Evolutionary conservation across 352 stramenopile genomes (phyloP), one percentile per base, ranked within the genome.

Genomic region (Globisporangium megalacanthum): DNA sequence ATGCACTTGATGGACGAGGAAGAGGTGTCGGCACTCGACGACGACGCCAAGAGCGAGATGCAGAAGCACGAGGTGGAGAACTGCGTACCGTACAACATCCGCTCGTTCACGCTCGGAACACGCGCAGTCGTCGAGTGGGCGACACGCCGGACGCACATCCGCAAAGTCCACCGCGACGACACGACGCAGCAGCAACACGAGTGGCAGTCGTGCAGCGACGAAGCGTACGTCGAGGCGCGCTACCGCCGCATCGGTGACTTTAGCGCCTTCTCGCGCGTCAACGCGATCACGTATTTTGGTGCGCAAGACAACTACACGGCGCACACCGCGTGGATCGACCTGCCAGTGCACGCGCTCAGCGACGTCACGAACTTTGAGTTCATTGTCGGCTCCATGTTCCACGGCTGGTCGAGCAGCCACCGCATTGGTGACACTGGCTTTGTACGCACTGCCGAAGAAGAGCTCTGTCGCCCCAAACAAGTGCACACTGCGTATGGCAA

Each of bases 1-100:
- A 67, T 76, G 46, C 69, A 81, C 46, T 45, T 78, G 22, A 49
- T 78, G 54, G 62, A 70, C 49, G 72, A 76, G 33, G 60, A 66
- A 22, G 65, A 61, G 31, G 68, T 79, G 17, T 60, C 72, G 7
- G 54, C 67, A 46, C 72, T 87, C 15, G 69, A 74, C 20, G 76
- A 83, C 13, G 72, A 76, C 49, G 55, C 72, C 58, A 76, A 77
- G 33, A 62, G 69, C 33, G 81, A 89, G 54, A 87, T 89, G 59
- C 67, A 83, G 46, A 87, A 90, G 77, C 77, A 75, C 58, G 77
- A 89, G 65, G 69, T 94, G 47, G 83, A 94, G 63, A 94, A 94
- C 69, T 94, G 81, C 63, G 80, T 89, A 58, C 83, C 81, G 14
- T 86, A 88, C 68, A 74, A 89, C 66, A 84, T 93, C 45, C 74